Evolutionary conservation across 1,139 yeast species (phyloP), one percentile per base, ranked within the genome.

Genomic region (Debaryomyces udenii): DNA sequence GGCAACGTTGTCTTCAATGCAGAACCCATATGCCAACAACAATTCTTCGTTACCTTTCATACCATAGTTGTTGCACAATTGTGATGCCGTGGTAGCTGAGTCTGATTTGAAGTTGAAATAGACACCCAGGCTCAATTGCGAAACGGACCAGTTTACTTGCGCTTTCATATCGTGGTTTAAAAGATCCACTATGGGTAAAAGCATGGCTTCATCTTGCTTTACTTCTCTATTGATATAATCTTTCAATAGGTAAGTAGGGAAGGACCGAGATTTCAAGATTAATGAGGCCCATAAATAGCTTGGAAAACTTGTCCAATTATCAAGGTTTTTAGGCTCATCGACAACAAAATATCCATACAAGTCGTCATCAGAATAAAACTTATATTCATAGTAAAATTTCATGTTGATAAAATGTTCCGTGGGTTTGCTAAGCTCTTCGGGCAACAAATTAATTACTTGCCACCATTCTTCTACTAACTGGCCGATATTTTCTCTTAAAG

Each of bases 1-100:
- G 35, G 78, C 77, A 1, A 66, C 59, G 54, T 88, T 89, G 31
- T 76, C 64, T 16, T 77, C 76, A 3, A 85, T 41, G 17, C 83
- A 80, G 62, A 89, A 89, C 0, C 96, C 97, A 50, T 80, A 79
- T 0, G 79, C 83, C 30, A 80, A 55, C 5, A 80, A 60, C 23
- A 84, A 67, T 51, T 88, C 96, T 53, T 86, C 89, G 55, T 90
- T 90, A 0, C 94, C 84, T 57, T 89, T 90, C 44, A 82, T 78
- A 1, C 98, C 98, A 59, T 91, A 90, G 60, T 87, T 89, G 59
- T 90, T 89, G 59, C 62, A 83, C 2, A 89, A 52, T 54, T 88
- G 85, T 3, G 57, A 55, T 0, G 80, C 82, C 0, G 40, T 40
- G 6, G 50, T 51, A 3, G 44, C 39, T 1, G 56, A 47, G n/a